Evolutionary conservation across 352 stramenopile genomes (phyloP), one percentile per base, ranked within the genome.

Genomic region (Phytophthora sojae): DNA sequence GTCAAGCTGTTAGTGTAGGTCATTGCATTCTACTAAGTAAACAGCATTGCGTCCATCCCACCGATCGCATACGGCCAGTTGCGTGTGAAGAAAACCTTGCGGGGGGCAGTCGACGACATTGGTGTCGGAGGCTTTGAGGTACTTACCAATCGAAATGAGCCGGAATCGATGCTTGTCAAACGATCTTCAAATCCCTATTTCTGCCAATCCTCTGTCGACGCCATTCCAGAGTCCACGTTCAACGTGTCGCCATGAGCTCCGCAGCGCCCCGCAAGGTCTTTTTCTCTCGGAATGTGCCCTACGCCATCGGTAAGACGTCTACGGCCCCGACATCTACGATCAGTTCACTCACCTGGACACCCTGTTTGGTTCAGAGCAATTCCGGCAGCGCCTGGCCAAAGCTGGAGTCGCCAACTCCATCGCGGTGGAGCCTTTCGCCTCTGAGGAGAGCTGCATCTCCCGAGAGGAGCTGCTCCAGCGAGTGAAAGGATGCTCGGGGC

Each of bases 201-300:
- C 57, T 23, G 47, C 66, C 66, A 73, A 73, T 69, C 39, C 69
- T 67, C 45, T 68, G 67, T 58, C 62, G 61, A 4, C 25, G 60
- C n/a, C 35, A 54, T 58, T 51, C 3, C 2, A 14, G 56, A 39
- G 50, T 47, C 23, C 61, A 61, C 61, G 45, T 64, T 69, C 23
- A 35, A 19, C 45, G 11, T 9, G 19, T 65, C 21, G 59, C 29
- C 54, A 77, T 77, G 69, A 72, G 52, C 61, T 67, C 69, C 14
- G 29, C 50, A 14, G 45, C 53, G 66, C 71, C 84, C 19, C 47
- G 57, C 56, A 83, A 86, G 64, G 82, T 93, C 17, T 88, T 93
- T 61, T 89, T 93, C 71, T 88, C 86, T n/a, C 82, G 84, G 45
- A 81, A 80, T 61, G 81, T 93, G 47, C 83, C 86, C 6, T 92